phyloP scores from a whole-genome alignment of 208 protist species.

The Balamuthia mandrillaris region DNA sequence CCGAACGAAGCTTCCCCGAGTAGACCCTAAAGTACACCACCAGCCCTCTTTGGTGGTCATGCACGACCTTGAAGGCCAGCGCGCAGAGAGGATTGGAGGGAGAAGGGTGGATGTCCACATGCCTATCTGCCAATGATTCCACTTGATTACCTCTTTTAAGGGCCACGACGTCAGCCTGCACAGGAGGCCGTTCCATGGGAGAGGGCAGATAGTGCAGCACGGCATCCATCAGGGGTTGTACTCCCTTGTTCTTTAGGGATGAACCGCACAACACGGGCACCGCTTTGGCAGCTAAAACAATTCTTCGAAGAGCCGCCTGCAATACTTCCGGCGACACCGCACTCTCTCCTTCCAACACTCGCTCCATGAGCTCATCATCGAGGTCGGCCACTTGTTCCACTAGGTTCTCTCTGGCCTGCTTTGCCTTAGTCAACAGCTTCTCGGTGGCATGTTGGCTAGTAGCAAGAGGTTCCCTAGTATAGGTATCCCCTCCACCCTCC shows the following conservation, averaged over 20 bases:
- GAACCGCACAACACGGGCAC: constrained; percentile 84
- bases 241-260: constrained; percentile 74
- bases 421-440: neutral
- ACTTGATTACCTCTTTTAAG: too few relatives aligned
- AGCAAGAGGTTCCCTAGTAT: constrained; percentile 60
- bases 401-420: constrained; percentile 26
- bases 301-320: constrained; percentile 67
- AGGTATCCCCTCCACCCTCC: constrained; percentile 76
- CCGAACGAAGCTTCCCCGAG: constrained; percentile 75
- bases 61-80: constrained; percentile 83
- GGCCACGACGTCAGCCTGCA: constrained; percentile 56
- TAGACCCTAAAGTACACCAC: constrained; percentile 88
- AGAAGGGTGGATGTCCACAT: neutral
- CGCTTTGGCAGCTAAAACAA: neutral
- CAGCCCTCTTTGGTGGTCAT: constrained; percentile 73
- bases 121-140: neutral
- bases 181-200: constrained; percentile 74
- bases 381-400: constrained; percentile 54
- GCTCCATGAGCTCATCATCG: constrained; percentile 57
- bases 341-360: constrained; percentile 47
- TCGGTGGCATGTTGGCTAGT: constrained; percentile 63
- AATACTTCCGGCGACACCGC: constrained; percentile 79
- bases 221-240: constrained; percentile 77
- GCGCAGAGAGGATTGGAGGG: constrained; percentile 74
- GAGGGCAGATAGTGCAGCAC: constrained; percentile 86